Conservation (phyloP, 371 early-diverging fungal genomes). For the Mortierella sp. region DNA sequence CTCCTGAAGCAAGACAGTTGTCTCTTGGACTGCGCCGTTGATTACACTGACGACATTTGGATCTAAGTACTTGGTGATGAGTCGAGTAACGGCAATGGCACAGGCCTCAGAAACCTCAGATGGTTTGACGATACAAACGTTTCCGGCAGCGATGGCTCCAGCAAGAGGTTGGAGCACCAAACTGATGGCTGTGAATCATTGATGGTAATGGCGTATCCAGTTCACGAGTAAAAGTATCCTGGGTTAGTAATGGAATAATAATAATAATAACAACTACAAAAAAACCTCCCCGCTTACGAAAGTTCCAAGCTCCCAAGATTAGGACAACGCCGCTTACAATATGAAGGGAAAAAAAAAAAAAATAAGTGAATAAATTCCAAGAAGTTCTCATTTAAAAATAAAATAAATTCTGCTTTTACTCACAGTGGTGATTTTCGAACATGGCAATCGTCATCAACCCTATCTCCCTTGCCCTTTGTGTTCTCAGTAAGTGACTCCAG, state of each 20-base stretch:
- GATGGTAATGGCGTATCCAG: background rate
- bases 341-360: constrained; percentile 18
- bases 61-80: constrained; percentile 75
- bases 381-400: background rate
- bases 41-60: constrained; percentile 67
- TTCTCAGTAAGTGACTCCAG: constrained; percentile 59
- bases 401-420: background rate
- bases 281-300: constrained; percentile 58
- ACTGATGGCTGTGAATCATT: constrained; percentile 28
- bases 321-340: constrained; percentile 74
- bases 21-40: constrained; percentile 83
- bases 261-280: background rate
- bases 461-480: constrained; percentile 8
- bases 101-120: constrained; percentile 78
- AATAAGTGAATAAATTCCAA: background rate
- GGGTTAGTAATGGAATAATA: background rate
- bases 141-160: constrained; percentile 89
- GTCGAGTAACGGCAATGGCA: constrained; percentile 58
- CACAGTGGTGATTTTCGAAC: constrained; percentile 52
- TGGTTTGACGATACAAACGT: constrained; percentile 86
- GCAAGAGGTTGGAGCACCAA: constrained; percentile 66
- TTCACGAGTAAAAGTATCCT: too few species aligned
- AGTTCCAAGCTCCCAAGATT: constrained; percentile 91
- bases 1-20: constrained; percentile 78
- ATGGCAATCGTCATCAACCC: constrained; percentile 42